Percentiles rank a stretch among this genome's conserved stretches.
Conservation (phyloP, 192 early-diverging fungal species). For the Coemansia sp. region DNA sequence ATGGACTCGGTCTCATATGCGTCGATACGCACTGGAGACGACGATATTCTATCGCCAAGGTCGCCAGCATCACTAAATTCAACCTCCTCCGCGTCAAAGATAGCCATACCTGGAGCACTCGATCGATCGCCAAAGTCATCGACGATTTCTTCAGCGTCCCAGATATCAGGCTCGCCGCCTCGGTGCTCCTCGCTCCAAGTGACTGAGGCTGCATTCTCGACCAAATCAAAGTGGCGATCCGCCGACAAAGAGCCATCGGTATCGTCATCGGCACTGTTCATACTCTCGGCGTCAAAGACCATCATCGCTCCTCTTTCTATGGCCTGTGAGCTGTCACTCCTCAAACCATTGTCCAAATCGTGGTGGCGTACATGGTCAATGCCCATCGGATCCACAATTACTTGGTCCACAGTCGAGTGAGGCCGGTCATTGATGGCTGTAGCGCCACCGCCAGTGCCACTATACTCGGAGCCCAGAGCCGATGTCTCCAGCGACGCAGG, state of each 20-base stretch:
- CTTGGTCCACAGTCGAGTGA: slow-evolving; percentile 18
- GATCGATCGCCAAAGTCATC: slow-evolving; percentile 1
- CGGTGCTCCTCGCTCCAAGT: slow-evolving; percentile 5
- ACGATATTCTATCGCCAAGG: not conserved
- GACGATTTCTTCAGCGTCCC: slow-evolving; percentile 36
- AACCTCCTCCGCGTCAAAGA: slow-evolving; percentile 18
- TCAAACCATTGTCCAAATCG: not conserved
- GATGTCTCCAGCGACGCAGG: slow-evolving; percentile 16
- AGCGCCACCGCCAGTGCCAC: not conserved
- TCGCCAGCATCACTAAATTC: not conserved
- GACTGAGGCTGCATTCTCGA: slow-evolving; percentile 37
- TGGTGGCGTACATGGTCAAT: not conserved
- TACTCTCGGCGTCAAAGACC: slow-evolving; percentile 37
- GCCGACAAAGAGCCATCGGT: not conserved
- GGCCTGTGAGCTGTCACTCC: not conserved
- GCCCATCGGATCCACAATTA: not conserved
- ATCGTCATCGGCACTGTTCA: slow-evolving; percentile 15
- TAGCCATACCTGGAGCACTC: not conserved
- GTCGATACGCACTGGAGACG: slow-evolving; percentile 32
- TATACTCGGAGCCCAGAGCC: slow-evolving; percentile 4
- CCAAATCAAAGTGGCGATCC: slow-evolving; percentile 32
- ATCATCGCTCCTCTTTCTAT: not conserved
- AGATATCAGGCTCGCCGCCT: slow-evolving; percentile 11
- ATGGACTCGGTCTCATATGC: slow-evolving; percentile 45
- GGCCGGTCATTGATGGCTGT: slow-evolving; percentile 7